Evolutionary conservation across 2,329 filamentous ascomycete genomes (phyloP), one percentile per base, ranked within the genome.

Genomic region (Cytospora leucostoma): DNA sequence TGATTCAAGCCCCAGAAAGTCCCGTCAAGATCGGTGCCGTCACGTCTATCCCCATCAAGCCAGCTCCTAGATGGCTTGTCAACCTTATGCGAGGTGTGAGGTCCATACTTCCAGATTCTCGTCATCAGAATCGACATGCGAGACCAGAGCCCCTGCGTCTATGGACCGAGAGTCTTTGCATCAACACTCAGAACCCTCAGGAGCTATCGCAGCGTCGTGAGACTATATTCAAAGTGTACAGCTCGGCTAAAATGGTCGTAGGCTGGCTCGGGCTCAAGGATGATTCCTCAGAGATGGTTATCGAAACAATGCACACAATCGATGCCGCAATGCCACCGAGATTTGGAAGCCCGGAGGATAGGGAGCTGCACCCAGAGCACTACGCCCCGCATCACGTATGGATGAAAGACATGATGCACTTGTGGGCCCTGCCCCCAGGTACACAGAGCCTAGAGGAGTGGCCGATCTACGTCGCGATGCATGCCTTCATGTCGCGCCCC

Each of bases 331-430:
- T 44, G 38, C 38, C 38, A 6, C 38, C 15, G 6, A 15, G 17
- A 15, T n/a, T 44, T 7, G 38, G 38, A 34, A 72, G 75, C 57
- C 72, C 74, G 1, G 74, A 71, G 7, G 75, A 76, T 61, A 68
- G 62, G 32, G 70, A 71, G 53, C 64, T 66, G 56, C 69, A 75
- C 53, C 74, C 74, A 0, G 69, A 76, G 56, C 65, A 77, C 67
- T 76, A 76, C 62, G 58, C 68, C 5, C 68, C 75, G 7, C 64
- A 67, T 8, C 67, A 72, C 62, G 62, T 72, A 50, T 73, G 71
- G 61, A 67, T 68, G 47, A 59, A 68, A 12, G 61, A 44, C 17
- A 13, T 44, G 38, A 44, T 44, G 38, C 38, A 44, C 38, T 6
- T 44, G 7, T 44, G 38, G 38, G n/a, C 38, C 38, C 38, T 44